Evolutionary conservation across 2,329 filamentous ascomycete genomes (phyloP).

Genomic region (Sclerotinia nivalis): DNA sequence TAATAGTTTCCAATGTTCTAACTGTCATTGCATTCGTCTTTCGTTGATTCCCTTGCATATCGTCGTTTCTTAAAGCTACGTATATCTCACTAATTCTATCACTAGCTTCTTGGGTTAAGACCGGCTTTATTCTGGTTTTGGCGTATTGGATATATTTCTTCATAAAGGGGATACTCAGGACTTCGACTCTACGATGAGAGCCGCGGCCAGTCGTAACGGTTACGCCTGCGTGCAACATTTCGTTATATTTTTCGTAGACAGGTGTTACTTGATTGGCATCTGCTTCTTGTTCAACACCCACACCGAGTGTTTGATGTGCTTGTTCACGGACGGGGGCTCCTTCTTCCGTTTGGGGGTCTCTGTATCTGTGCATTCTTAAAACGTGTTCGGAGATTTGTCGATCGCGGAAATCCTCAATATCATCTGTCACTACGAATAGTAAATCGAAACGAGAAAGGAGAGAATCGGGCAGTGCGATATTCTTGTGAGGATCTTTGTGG

Average conservation of each 20-base stretch:
- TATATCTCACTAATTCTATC: conserved; percentile 91
- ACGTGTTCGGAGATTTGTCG: conserved; percentile 94
- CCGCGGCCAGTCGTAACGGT: conserved; percentile 74
- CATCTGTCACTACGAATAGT: conserved; percentile 95
- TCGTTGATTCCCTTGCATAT: conserved; percentile 90
- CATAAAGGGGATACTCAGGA: conserved; percentile 95
- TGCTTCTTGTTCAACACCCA: conserved; percentile 77
- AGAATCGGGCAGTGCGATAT: conserved; percentile 95
- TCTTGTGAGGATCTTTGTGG: conserved; percentile 97
- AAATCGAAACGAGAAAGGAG: conserved; percentile 98
- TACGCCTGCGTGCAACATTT: conserved; percentile 92
- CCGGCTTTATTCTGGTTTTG: conserved; percentile 85
- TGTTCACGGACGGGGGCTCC: conserved; percentile 92
- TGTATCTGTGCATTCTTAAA: conserved; percentile 93
- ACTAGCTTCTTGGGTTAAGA: conserved; percentile 86
- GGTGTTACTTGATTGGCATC: conserved; percentile 76
- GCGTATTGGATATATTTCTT: conserved; percentile 99
- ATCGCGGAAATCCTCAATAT: conserved; percentile 93
- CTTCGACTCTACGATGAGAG: conserved; percentile 74
- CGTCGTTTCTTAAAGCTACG: conserved; percentile 90
- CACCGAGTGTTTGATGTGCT: conserved; percentile 77
- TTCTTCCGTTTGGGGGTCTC: conserved; percentile 88
- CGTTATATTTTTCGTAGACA: conserved; percentile 94
- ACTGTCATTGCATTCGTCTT: conserved; percentile 95
- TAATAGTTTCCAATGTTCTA: conserved; percentile 95